A percentile compares a stretch with the other conserved stretches of the same genome.
Conservation (phyloP, 768 basidiomycete genomes). For the Suillus ampliporus region DNA sequence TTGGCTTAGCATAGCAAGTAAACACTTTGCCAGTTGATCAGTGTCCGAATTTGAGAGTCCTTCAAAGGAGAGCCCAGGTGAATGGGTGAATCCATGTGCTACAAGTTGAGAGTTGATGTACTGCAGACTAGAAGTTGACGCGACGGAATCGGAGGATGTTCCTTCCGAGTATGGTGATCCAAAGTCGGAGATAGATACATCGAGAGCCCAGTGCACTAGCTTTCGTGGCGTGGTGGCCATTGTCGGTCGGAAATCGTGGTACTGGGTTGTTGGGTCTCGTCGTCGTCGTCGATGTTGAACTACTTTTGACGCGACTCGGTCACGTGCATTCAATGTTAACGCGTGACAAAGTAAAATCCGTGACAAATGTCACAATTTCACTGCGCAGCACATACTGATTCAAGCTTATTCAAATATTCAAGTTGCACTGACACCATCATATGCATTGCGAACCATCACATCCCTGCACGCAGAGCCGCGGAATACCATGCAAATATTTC, state of each 20-base stretch:
- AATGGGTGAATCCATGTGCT: conserved; percentile 75
- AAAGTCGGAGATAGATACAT: conserved; percentile 48
- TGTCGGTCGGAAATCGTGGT: background rate
- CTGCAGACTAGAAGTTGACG: conserved; percentile 66
- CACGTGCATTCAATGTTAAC: conserved; percentile 27
- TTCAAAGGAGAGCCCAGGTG: conserved; percentile 71
- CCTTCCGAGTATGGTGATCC: conserved; percentile 49
- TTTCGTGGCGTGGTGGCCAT: conserved; percentile 47
- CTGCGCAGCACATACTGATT: too few relatives aligned
- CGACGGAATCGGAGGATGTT: conserved; percentile 51
- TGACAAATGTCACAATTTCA: background rate
- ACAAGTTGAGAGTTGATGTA: conserved; percentile 84
- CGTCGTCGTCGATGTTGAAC: conserved; percentile 8
- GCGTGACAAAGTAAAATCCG: background rate
- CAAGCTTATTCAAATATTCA: background rate
- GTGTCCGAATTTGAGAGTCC: conserved; percentile 61
- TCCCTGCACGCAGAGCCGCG: too few relatives aligned
- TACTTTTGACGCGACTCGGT: conserved; percentile 27
- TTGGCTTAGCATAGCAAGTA: conserved; percentile 78
- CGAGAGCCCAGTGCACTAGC: conserved; percentile 57
- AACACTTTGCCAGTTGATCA: conserved; percentile 69
- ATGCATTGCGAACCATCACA: too few relatives aligned
- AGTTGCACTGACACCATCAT: background rate
- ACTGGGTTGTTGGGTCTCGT: background rate
- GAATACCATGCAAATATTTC: too few relatives aligned